A percentile compares a stretch with the other conserved stretches of the same genome.
These are phyloP conservation scores for Peronospora destructor DNA, from an alignment of 352 stramenopile species.

Conservation along the genomic window DNA sequence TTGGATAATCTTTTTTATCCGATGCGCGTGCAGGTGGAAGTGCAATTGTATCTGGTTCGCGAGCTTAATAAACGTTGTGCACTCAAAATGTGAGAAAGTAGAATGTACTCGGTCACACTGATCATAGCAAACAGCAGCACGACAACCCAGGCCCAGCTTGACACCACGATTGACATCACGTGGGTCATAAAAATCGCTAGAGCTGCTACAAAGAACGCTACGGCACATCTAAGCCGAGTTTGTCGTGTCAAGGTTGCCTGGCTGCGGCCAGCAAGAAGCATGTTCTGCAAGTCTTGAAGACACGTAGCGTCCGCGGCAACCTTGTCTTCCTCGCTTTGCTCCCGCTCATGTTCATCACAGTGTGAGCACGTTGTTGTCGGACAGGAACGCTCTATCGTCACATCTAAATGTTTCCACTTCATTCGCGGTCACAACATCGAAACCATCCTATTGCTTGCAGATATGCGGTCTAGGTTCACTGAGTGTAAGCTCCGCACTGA, in stretches of 20 bases:
- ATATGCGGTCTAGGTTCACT: slow-evolving; percentile 24
- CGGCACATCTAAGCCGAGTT: slow-evolving; percentile 32
- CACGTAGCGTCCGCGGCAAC: slow-evolving; percentile 20
- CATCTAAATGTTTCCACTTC: slow-evolving; percentile 13
- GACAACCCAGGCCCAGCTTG: slow-evolving; percentile 28
- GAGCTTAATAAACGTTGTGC: slow-evolving; percentile 73
- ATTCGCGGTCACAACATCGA: slow-evolving; percentile 21
- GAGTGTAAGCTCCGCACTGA: slow-evolving; percentile 61
- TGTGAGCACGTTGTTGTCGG: slow-evolving; percentile 37
- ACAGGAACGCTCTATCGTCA: slow-evolving; percentile 16
- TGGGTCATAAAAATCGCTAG: slow-evolving; percentile 27
- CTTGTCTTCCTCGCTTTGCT: slow-evolving; percentile 22
- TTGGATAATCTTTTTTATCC: slow-evolving; percentile 8
- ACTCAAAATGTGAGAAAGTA: slow-evolving; percentile 78
- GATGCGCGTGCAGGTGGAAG: slow-evolving; percentile 27
- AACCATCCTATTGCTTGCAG: slow-evolving; percentile 31
- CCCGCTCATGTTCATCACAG: slow-evolving; percentile 33
- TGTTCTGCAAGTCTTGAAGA: slow-evolving; percentile 40
- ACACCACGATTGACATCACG: slow-evolving; percentile 29
- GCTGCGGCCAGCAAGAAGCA: slow-evolving; percentile 36
- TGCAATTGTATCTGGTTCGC: slow-evolving; percentile 62
- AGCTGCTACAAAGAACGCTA: slow-evolving; percentile 28
- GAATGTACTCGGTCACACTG: slow-evolving; percentile 57
- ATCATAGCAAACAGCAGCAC: slow-evolving; percentile 35
- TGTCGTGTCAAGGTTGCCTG: slow-evolving; percentile 36